Evolutionary conservation across 2,329 filamentous ascomycete species (phyloP).

Genomic region (Colletotrichum neosansevieriae): DNA sequence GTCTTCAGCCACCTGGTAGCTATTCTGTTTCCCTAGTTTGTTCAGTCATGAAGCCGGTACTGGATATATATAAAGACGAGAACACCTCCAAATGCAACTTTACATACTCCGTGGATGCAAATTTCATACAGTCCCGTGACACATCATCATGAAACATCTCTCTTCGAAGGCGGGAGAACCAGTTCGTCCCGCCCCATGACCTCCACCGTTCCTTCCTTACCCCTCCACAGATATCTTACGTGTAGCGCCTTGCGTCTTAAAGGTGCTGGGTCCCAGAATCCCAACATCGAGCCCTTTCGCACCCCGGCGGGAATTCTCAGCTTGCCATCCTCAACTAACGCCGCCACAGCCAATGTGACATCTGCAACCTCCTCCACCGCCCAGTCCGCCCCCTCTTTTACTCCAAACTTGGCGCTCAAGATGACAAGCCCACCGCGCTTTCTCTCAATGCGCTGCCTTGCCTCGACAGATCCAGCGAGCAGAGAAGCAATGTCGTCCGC

Average conservation of each 20-base stretch:
- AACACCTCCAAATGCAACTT: background rate
- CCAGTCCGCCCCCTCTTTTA: conserved; percentile 47
- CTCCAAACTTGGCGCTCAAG: conserved; percentile 62
- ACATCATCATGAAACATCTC: background rate
- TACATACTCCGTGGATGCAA: background rate
- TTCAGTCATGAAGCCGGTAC: background rate
- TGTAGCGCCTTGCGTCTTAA: conserved; percentile 57
- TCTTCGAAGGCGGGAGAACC: conserved; percentile 36
- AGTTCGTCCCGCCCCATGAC: conserved; percentile 53
- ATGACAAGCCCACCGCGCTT: conserved; percentile 59
- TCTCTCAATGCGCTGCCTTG: conserved; percentile 51
- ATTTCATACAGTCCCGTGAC: background rate
- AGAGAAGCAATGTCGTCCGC: conserved; percentile 60
- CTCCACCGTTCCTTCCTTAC: conserved; percentile 50
- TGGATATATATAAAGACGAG: background rate
- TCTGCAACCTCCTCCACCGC: conserved; percentile 60
- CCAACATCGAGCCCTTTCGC: conserved; percentile 58
- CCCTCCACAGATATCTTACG: conserved; percentile 58
- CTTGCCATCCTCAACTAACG: conserved; percentile 55
- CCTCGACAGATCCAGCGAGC: conserved; percentile 55
- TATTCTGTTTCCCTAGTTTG: background rate
- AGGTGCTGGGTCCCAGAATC: conserved; percentile 65
- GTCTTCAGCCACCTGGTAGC: too few species aligned
- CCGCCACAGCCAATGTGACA: conserved; percentile 61
- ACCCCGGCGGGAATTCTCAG: conserved; percentile 56